Percentiles rank a stretch among this genome's conserved stretches.
Evolutionary conservation across 2,329 filamentous ascomycete species (phyloP).

Genomic region (Colletotrichum ledebouriae): DNA sequence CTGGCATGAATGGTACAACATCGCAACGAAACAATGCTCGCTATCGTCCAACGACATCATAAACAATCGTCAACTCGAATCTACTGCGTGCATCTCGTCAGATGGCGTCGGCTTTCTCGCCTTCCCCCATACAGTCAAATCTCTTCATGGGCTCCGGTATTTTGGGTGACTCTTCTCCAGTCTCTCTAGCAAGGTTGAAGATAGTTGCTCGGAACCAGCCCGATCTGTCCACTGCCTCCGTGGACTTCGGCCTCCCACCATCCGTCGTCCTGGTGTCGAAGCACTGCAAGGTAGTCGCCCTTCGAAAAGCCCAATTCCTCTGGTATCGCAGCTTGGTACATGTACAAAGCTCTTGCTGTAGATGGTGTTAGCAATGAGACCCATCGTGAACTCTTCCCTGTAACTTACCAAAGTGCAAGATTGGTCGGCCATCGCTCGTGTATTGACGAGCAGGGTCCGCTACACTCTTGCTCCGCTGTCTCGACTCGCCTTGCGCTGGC

Average conservation of each 20-base stretch:
- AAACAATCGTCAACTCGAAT: not conserved
- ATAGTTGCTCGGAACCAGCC: conserved; percentile 78
- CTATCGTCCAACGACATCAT: not conserved
- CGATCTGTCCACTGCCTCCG: conserved; percentile 70
- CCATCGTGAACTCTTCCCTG: not conserved
- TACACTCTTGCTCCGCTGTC: conserved; percentile 83
- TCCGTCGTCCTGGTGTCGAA: conserved; percentile 94
- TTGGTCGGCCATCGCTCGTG: conserved; percentile 86
- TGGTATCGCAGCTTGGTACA: conserved; percentile 93
- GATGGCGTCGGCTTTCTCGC: not conserved
- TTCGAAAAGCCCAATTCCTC: conserved; percentile 95
- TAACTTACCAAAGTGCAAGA: conserved; percentile 92
- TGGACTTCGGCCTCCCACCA: conserved; percentile 99
- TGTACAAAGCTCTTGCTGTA: conserved; percentile 90
- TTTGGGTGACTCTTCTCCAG: not conserved
- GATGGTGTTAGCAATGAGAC: conserved; percentile 44
- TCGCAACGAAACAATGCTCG: not conserved
- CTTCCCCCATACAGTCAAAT: not conserved
- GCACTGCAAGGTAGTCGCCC: conserved; percentile 89
- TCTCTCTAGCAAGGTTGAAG: conserved; percentile 64
- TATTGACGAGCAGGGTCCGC: conserved; percentile 86
- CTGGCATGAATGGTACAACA: not conserved
- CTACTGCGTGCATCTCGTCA: not conserved
- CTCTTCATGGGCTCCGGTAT: not conserved
- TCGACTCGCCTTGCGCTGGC: conserved; percentile 54